Evolutionary conservation across 768 basidiomycete genomes (phyloP).

Genomic region (Trametes cinnabarina): DNA sequence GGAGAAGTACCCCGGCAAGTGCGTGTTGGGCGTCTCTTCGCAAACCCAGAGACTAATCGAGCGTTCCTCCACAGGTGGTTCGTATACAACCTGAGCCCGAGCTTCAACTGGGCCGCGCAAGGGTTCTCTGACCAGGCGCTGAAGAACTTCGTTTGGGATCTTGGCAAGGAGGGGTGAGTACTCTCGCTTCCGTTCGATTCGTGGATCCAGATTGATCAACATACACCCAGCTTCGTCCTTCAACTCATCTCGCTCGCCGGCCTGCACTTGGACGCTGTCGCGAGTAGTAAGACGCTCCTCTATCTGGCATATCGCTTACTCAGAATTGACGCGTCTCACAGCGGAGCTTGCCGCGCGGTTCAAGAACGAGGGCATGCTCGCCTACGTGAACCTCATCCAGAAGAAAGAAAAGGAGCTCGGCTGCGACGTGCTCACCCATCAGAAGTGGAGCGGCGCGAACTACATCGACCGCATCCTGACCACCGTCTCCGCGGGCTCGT

Average conservation of each 20-base stretch:
- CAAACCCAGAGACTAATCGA: no score
- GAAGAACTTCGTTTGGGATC: conserved; percentile 86
- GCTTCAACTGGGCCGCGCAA: conserved; percentile 88
- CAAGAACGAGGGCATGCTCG: conserved; percentile 89
- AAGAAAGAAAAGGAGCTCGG: conserved; percentile 85
- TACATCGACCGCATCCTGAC: conserved; percentile 86
- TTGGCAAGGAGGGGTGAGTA: conserved; percentile 79
- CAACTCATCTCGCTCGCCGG: conserved; percentile 89
- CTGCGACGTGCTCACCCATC: conserved; percentile 88
- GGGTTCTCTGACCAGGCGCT: conserved; percentile 80
- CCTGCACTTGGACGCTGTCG: conserved; percentile 79
- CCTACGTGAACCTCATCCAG: conserved; percentile 87
- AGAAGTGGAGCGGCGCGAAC: conserved; percentile 94
- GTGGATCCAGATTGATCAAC: conserved; percentile 3
- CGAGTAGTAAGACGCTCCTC: no score
- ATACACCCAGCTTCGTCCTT: conserved; percentile 64
- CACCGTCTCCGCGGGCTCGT: conserved; percentile 83
- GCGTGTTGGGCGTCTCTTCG: no score
- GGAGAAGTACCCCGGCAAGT: conserved; percentile 72
- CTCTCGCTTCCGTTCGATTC: neutral
- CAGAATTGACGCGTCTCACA: conserved; percentile 24
- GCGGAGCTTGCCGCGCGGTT: conserved; percentile 78
- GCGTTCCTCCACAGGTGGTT: conserved; percentile 60
- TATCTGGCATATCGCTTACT: no score
- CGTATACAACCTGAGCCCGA: conserved; percentile 92